A percentile compares a stretch with the other conserved stretches of the same genome.
Evolutionary conservation across 1,284 basidiomycete species (phyloP).

Genomic region (Earliella scabrosa): DNA sequence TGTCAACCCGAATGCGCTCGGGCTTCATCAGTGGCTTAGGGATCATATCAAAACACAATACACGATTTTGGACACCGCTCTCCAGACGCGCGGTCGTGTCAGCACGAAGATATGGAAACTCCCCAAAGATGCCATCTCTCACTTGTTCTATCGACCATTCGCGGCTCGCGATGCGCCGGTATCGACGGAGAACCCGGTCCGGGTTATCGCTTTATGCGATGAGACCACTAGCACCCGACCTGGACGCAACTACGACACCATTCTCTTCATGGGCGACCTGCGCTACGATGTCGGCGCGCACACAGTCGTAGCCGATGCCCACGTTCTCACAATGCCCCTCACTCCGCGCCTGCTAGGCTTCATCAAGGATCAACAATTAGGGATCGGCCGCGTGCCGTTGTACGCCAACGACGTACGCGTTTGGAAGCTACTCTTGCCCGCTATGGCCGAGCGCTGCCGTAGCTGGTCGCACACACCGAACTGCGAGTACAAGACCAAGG

Average conservation of each 20-base stretch:
- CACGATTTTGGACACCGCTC: slow-evolving; percentile 38
- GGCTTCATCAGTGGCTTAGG: slow-evolving; percentile 34
- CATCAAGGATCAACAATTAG: too few species aligned
- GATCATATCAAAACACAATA: slow-evolving; percentile 36
- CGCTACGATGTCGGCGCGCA: slow-evolving; percentile 49
- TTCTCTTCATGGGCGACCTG: slow-evolving; percentile 47
- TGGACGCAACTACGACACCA: slow-evolving; percentile 35
- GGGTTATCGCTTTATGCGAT: slow-evolving; percentile 38
- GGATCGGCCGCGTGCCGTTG: too few species aligned
- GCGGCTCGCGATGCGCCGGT: too few species aligned
- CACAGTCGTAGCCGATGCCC: slow-evolving; percentile 49
- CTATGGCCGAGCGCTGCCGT: slow-evolving; percentile 54
- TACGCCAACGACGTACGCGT: too few species aligned
- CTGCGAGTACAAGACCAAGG: slow-evolving; percentile 47
- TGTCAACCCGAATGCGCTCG: slow-evolving; percentile 24
- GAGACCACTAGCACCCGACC: slow-evolving; percentile 21
- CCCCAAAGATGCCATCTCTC: slow-evolving; percentile 35
- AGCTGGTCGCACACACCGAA: slow-evolving; percentile 48
- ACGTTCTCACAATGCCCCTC: slow-evolving; percentile 45
- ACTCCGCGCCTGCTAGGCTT: slow-evolving; percentile 9
- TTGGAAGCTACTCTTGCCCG: slow-evolving; percentile 54
- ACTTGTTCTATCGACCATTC: slow-evolving; percentile 40
- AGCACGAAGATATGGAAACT: slow-evolving; percentile 37
- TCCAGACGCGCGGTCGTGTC: neutral
- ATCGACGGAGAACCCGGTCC: slow-evolving; percentile 7